Evolutionary conservation across 1,284 basidiomycete species (phyloP).

Genomic region (Melampsora americana): DNA sequence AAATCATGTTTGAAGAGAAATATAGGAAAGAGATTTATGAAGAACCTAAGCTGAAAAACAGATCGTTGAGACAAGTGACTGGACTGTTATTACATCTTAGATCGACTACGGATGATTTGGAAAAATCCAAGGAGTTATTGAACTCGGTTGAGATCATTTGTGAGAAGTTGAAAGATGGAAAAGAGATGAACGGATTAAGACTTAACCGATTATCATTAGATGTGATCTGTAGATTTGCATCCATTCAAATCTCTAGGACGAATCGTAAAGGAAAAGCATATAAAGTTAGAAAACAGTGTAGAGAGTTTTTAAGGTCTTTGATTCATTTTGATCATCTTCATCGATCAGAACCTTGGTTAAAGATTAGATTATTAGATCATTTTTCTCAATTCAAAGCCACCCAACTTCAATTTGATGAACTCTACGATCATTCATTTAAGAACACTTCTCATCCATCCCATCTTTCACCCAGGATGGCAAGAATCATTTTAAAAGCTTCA

Average conservation of each 20-base stretch:
- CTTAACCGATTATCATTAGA: constrained; percentile 25
- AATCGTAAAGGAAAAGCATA: background rate
- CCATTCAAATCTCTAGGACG: background rate
- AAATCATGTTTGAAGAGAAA: constrained; percentile 19
- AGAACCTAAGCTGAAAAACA: background rate
- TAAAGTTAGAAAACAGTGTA: too few relatives aligned
- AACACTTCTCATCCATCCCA: too few relatives aligned
- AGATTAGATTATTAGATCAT: too few relatives aligned
- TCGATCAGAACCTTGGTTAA: too few relatives aligned
- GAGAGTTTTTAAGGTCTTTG: too few relatives aligned
- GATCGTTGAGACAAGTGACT: constrained; percentile 16
- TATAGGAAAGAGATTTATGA: background rate
- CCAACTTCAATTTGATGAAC: too few relatives aligned
- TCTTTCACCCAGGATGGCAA: constrained; percentile 12
- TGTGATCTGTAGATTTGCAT: constrained; percentile 27
- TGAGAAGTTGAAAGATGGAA: constrained; percentile 2
- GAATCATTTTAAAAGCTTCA: constrained; percentile 20
- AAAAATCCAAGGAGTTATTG: background rate
- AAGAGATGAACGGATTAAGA: background rate
- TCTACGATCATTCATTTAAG: too few relatives aligned
- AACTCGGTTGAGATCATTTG: constrained; percentile 13
- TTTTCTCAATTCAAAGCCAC: too few relatives aligned
- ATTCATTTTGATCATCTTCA: too few relatives aligned
- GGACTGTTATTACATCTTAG: constrained; percentile 24
- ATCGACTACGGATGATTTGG: constrained; percentile 13